Evolutionary conservation across 257 asterid species (phyloP).

Genomic region (Buddleja alternifolia): DNA sequence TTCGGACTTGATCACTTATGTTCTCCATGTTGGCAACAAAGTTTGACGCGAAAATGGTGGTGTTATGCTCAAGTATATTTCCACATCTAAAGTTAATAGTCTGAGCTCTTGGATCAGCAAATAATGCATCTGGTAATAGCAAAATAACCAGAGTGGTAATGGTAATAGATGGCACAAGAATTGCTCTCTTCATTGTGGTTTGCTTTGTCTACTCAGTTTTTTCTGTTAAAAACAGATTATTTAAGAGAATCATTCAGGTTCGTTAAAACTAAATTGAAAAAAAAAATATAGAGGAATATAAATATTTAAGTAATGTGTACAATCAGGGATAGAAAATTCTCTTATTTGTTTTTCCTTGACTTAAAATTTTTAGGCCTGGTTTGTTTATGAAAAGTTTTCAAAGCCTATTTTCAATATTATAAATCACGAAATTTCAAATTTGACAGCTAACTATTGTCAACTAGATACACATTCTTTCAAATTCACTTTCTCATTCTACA

Average conservation of each 20-base stretch:
- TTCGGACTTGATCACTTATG: constrained; percentile 48
- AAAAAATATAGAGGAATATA: no score
- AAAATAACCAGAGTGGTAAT: constrained; percentile 25
- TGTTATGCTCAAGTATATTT: constrained; percentile 36
- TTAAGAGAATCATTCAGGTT: no score
- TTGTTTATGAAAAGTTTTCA: no score
- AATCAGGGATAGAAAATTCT: no score
- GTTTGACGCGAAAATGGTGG: constrained; percentile 43
- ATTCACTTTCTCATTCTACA: no score
- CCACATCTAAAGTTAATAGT: constrained; percentile 40
- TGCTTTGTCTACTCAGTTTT: constrained; percentile 7
- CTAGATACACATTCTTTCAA: no score
- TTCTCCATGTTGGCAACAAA: constrained; percentile 54
- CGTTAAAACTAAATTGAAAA: no score
- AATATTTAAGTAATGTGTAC: not conserved
- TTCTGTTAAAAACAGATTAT: not conserved
- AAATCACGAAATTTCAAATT: no score
- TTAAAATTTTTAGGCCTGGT: no score
- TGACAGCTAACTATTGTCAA: no score
- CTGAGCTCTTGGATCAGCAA: constrained; percentile 54
- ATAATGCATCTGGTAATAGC: constrained; percentile 32
- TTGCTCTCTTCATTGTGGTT: constrained; percentile 30
- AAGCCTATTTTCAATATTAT: no score
- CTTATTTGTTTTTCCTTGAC: no score
- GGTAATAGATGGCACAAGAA: not conserved